Evolutionary conservation across 2,329 filamentous ascomycete species (phyloP).

Genomic region (Sclerotinia subarctica): DNA sequence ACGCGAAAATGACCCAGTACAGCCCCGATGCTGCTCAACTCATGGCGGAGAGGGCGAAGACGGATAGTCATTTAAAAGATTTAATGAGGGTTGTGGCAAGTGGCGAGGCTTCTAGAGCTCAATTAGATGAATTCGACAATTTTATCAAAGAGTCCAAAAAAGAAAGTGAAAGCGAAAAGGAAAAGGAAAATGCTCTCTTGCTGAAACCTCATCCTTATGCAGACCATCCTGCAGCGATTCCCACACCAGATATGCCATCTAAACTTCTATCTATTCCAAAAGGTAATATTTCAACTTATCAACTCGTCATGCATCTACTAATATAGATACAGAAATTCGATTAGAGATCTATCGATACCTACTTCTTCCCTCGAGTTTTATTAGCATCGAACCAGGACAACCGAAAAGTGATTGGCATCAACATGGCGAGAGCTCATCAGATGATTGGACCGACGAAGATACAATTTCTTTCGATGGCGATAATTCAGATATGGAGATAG

Average conservation of each 20-base stretch:
- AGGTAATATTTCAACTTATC: background rate
- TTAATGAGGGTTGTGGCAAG: background rate
- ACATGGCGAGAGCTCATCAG: background rate
- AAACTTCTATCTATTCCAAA: background rate
- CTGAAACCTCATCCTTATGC: background rate
- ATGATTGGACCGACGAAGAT: slow-evolving; percentile 17
- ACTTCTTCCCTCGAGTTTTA: background rate
- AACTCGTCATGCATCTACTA: background rate
- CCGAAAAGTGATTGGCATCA: background rate
- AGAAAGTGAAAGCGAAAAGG: background rate
- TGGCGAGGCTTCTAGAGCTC: background rate
- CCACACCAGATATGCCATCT: background rate
- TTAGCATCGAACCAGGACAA: background rate
- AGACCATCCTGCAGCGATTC: slow-evolving; percentile 1
- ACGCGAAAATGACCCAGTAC: background rate
- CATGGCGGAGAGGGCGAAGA: background rate
- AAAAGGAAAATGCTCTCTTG: background rate
- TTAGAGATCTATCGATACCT: slow-evolving; percentile 21
- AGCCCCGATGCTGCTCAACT: no score
- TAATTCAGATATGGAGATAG: slow-evolving; percentile 6
- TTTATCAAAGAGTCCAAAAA: no score
- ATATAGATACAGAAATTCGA: slow-evolving; percentile 8
- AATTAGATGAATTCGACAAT: background rate
- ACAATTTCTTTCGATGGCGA: slow-evolving; percentile 5
- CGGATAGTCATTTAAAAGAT: background rate